Base-by-base conservation (phyloP, 257 asterid species). In the Nicotiana tomentosiformis region DNA sequence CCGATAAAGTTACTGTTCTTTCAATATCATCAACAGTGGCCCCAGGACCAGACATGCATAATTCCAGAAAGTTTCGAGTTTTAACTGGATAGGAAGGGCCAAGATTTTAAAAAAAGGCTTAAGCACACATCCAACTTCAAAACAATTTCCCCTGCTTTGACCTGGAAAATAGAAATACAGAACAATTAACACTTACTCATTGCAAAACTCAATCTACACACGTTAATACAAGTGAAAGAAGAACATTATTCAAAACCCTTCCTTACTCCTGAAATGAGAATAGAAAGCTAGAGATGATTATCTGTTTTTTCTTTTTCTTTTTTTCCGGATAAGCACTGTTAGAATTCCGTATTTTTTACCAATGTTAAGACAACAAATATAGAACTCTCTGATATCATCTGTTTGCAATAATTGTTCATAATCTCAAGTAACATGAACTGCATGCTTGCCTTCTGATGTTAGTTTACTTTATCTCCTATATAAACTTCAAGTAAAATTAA, bases 21-120 rank as follows among this genome's bases (percentile, higher is more conserved):
- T 87, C 94, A 84, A 85, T 88, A 77, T 83, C 85, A 81, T 84
- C 89, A 80, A 83, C 91, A 81, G 82, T 87, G 89, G 94, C 91
- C 97, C 74, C 94, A 79, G 88, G 91, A 85, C 91, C 96, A 94
- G 99, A 91, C 99, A 96, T 96, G 97, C 99, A 94, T 83, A 95
- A 89, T 86, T 89, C 87, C 84, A 55, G 79, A 81, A 87, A 83
- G 87, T 81, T 77, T 78, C 90, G 84, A 84, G 86, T 87, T 86
- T 83, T 77, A 85, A 64, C 77, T 83, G 86, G 78, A 82, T 65
- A 83, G 58, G 68, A 82, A 86, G 85, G 77, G 64, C 83, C 61
- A 64, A 78, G 66, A 82, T 29, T 69, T 77, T 86, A 86, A 84
- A 86, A 82, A 81, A 77, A 86, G 86, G 86, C 85, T 82, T 79